Evolutionary conservation across 2,329 filamentous ascomycete genomes (phyloP).

Genomic region (Colletotrichum noveboracense): DNA sequence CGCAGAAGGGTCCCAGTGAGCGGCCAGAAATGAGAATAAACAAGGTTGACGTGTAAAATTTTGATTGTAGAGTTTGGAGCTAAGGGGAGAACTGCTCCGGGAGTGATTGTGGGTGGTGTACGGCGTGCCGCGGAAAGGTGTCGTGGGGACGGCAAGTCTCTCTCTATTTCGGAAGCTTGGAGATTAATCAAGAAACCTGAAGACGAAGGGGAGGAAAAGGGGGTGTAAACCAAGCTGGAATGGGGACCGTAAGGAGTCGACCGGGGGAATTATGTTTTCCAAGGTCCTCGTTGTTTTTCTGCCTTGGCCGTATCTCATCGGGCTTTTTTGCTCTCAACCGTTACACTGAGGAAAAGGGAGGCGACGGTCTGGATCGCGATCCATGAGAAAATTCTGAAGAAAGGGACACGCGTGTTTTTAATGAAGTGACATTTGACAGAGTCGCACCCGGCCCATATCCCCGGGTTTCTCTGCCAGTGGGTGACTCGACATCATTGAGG

Average conservation of each 20-base stretch:
- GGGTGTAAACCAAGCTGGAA: background rate
- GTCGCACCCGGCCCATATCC: background rate
- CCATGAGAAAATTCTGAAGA: background rate
- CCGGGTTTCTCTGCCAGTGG: background rate
- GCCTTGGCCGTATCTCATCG: background rate
- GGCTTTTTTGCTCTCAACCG: background rate
- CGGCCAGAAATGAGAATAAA: background rate
- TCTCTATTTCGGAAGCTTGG: background rate
- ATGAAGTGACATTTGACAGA: background rate
- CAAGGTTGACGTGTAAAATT: background rate
- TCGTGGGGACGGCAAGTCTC: background rate
- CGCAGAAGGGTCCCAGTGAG: background rate
- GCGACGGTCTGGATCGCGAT: conserved; percentile 1
- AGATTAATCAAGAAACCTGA: background rate
- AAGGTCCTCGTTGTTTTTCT: background rate
- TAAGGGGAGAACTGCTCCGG: background rate
- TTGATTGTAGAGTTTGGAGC: background rate
- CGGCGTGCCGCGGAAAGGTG: background rate
- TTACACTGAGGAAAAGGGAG: background rate
- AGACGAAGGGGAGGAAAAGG: background rate
- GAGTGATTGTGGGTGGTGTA: background rate
- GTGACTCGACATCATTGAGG: background rate
- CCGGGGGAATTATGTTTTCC: background rate
- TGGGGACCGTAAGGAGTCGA: background rate
- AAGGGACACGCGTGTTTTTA: background rate